A percentile compares a stretch with the other conserved stretches of the same genome.
Evolutionary conservation across 495 filamentous ascomycete genomes (phyloP).

Genomic region (Apodospora peruviana): DNA sequence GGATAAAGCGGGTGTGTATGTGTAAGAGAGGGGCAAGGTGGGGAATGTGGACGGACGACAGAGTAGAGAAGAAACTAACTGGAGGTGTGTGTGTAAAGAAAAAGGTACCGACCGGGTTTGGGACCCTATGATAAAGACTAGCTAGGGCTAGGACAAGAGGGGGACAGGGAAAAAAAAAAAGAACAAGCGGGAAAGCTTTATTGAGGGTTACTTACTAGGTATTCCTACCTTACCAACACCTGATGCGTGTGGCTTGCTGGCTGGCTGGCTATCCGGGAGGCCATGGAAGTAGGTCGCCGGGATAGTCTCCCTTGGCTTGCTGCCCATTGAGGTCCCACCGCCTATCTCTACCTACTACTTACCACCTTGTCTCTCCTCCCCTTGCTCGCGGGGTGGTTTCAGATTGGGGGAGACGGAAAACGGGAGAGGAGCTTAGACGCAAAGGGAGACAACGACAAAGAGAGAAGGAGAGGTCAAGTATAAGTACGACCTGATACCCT

Average conservation of each 20-base stretch:
- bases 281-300: background rate
- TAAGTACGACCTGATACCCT: constrained; percentile 15
- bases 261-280: too few species aligned
- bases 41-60: too few species aligned
- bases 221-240: background rate
- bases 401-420: too few species aligned
- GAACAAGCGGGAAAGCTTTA: background rate
- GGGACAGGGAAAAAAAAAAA: background rate
- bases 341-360: background rate
- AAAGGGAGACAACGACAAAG: background rate
- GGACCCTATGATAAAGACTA: too few species aligned
- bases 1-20: too few species aligned
- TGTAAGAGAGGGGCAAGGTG: too few species aligned
- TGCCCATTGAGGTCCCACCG: background rate
- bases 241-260: background rate
- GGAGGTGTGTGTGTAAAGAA: too few species aligned
- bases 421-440: background rate
- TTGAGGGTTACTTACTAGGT: background rate
- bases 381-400: background rate
- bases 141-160: too few species aligned
- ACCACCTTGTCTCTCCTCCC: background rate
- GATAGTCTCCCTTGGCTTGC: background rate
- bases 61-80: too few species aligned
- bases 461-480: constrained; percentile 7
- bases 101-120: background rate